Evolutionary conservation across 176 grass and related monocot genomes (phyloP), one percentile per base, ranked within the genome.

Genomic region (Chloris gayana): DNA sequence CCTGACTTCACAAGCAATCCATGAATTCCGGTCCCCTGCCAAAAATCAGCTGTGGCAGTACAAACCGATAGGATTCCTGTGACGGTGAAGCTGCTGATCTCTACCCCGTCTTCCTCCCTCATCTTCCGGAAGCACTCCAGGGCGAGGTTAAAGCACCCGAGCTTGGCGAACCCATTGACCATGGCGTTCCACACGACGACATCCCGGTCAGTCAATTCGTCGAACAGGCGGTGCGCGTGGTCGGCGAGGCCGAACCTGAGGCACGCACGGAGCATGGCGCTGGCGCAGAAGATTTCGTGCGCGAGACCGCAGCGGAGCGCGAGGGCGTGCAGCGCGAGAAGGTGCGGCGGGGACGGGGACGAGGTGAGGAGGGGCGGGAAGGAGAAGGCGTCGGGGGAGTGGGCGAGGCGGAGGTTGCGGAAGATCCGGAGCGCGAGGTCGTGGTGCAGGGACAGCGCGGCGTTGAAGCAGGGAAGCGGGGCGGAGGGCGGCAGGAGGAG

Each of bases 171-270:
- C 1, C 90, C 90, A 6, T 92, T 92, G 29, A 92, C 41, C 90
- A 92, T 88, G 2, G 90, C 72, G 57, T 92, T 92, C 83, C 90
- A 92, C 35, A 92, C 83, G 4, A 92, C 86, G 12, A 89, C 90
- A 19, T 89, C 86, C 25, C 83, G 67, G 21, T 15, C 18, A 4
- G 64, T 73, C 79, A 92, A 92, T 83, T 81, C 80, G 39, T 80
- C 83, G 79, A 92, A 92, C 86, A 89, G 58, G 70, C 60, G 65
- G 51, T 71, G 70, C n/a, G 86, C 90, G 64, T 92, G 71, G 31
- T 86, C 79, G 22, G 84, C 80, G 70, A 86, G 84, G 24, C 86
- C 67, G 68, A 91, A 74, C 38, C 54, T 54, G 14, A 92, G 74
- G 73, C 35, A 92, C 0, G 38, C 37, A 10, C 67, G 79, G 37